Evolutionary conservation across 2,329 filamentous ascomycete species (phyloP), one percentile per base, ranked within the genome.

Genomic region (Trichoderma atrobrunneum): DNA sequence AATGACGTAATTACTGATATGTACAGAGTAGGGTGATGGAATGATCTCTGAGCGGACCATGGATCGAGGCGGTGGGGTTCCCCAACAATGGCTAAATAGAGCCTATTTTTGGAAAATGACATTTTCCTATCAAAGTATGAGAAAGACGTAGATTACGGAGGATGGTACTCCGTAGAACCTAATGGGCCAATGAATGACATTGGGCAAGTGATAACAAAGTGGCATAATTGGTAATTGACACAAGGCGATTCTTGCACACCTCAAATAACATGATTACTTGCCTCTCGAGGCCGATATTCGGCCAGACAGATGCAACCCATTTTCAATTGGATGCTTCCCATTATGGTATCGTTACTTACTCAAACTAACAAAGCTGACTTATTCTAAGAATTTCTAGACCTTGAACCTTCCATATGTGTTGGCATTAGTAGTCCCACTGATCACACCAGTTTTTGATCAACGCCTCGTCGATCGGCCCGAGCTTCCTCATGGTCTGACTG

Each of bases 401-500:
- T 39, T 30, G 24, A 51, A 51, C 7, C 21, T 18, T n/a, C 39
- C 39, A 43, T n/a, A 14, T 6, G 24, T 51, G 7, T 21, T 18
- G 7, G 10, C 14, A 59, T 69, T 26, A 72, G 48, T 69, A 73
- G 14, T 74, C 77, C 85, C 85, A 87, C 74, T 87, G 85, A 65
- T 77, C 74, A 72, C 85, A 86, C 84, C 85, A 88, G 57, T 83
- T 83, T 65, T 75, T 78, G 82, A 88, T 83, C 78, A 87, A 67
- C 34, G 81, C 79, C 2, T 78, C 77, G 10, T 82, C 85, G 24
- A 88, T 78, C 0, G 83, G 79, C 24, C 78, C 78, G 72, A 85
- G 79, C 6, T 76, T 74, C 21, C 78, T 79, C 81, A 86, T 82
- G 1, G 85, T 84, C 65, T 77, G 76, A 72, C 85, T 87, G 10